A percentile compares a stretch with the other conserved stretches of the same genome.
Evolutionary conservation across 345 rosid species (phyloP).

Genomic region (Limnanthes douglasii): DNA sequence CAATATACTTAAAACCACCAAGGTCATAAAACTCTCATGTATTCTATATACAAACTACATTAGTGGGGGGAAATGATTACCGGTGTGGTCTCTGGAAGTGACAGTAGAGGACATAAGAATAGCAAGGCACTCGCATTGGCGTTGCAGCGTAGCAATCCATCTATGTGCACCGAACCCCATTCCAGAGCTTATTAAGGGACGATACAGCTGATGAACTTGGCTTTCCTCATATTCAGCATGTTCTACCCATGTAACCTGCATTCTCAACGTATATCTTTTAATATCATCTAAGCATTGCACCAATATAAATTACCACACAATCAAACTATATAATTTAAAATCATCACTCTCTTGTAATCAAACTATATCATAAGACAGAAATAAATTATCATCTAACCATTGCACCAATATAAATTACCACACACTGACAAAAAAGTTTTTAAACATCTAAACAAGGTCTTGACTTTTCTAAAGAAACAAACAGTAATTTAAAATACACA

Average conservation of each 20-base stretch:
- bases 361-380: too few species aligned
- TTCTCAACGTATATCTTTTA: too few species aligned
- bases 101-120: constrained; percentile 40
- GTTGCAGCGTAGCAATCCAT: constrained; percentile 55
- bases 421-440: too few species aligned
- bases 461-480: neutral
- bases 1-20: too few species aligned
- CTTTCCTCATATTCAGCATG: constrained; percentile 47
- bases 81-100: constrained; percentile 26
- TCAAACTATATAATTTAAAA: too few species aligned
- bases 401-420: too few species aligned
- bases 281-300: too few species aligned
- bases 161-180: constrained; percentile 54
- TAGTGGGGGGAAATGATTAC: constrained; percentile 11
- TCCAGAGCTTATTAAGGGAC: constrained; percentile 38
- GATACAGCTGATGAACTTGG: constrained; percentile 36
- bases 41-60: neutral
- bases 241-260: constrained; percentile 34
- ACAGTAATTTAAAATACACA: too few species aligned
- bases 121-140: constrained; percentile 44
- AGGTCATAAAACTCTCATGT: too few species aligned
- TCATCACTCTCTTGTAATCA: too few species aligned
- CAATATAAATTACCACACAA: too few species aligned
- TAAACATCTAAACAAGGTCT: neutral
- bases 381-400: too few species aligned